Evolutionary conservation across 2,329 filamentous ascomycete genomes (phyloP), one percentile per base, ranked within the genome.

Genomic region (Penicillium sp.): DNA sequence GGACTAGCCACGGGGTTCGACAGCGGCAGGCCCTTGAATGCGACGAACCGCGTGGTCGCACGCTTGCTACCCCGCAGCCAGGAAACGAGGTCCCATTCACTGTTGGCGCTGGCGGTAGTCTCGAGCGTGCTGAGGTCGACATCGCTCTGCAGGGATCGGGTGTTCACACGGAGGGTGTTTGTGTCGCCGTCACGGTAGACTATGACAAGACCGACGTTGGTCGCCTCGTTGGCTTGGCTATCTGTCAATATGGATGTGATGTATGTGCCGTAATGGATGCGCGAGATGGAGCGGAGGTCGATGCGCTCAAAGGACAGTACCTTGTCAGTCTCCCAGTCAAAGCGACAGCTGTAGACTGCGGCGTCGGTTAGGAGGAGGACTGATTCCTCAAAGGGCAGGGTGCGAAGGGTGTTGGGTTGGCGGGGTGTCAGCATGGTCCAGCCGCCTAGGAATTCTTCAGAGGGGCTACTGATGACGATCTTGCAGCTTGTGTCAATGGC

Each of bases 311-410:
- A 97, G 0, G 89, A 92, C 13, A 89, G 88, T 1, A 99, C 90
- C 72, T 97, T 97, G 77, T 97, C 94, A 8, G 92, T 88, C 61
- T 90, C 89, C 92, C 93, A 97, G 74, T 97, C 92, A 66, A 97
- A 93, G 15, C 90, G 86, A 73, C 93, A 97, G 60, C 91, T 86
- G 71, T 97, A 97, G 3, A 97, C 73, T 0, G 92, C 93, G 0
- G 83, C 82, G 63, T 96, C 89, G 0, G 94, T 97, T 33, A 99
- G 79, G 0, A 99, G 81, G 0, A 99, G 81, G 1, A 99, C 89
- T 0, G 89, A 89, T 70, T 99, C 93, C 67, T 96, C 91, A 64
- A 97, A 90, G 0, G 91, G 89, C 38, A 88, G 80, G 0, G 81
- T 83, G 3, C 89, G 84, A 51, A 91, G 77, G 0, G 86, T 88